Conservation (phyloP, 2,329 filamentous ascomycete genomes). For the Trematosphaeria pertusa region DNA sequence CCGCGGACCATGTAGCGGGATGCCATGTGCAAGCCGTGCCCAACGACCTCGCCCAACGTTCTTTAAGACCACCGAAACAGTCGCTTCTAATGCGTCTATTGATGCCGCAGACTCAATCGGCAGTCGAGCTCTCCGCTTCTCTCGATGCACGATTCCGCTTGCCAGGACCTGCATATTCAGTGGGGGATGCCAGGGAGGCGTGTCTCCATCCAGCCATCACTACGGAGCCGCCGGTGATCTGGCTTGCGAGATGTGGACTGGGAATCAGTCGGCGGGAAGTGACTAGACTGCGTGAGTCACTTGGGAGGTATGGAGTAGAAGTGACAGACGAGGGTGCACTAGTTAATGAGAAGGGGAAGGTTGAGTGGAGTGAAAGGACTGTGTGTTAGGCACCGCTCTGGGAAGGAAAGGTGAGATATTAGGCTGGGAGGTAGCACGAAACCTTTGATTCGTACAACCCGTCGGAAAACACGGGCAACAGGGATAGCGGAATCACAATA, state of each 20-base stretch:
- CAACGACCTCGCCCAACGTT: neutral
- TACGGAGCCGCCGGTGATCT: conserved; percentile 18
- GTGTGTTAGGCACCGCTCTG: conserved; percentile 2
- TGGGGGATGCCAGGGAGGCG: conserved; percentile 21
- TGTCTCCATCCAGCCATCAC: conserved; percentile 21
- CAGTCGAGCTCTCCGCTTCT: conserved; percentile 15
- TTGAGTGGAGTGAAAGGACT: conserved; percentile 1
- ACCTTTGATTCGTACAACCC: too few relatives aligned
- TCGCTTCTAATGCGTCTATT: conserved; percentile 13
- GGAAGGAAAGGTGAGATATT: neutral
- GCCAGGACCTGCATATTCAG: conserved; percentile 13
- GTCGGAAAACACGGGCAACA: too few relatives aligned
- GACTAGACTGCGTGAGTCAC: neutral
- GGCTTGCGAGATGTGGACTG: conserved; percentile 9
- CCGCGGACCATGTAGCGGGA: neutral
- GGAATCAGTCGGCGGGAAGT: conserved; percentile 4
- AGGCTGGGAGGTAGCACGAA: too few relatives aligned
- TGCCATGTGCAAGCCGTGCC: neutral
- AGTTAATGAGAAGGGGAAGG: conserved; percentile 5
- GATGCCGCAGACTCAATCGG: conserved; percentile 12
- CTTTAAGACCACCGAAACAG: neutral
- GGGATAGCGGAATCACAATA: too few relatives aligned
- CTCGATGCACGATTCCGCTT: conserved; percentile 14
- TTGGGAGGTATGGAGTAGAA: neutral
- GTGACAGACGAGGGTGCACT: conserved; percentile 4